phyloP scores from a whole-genome alignment of 139 green algal genomes.

The Tetratostichococcus sp. region DNA sequence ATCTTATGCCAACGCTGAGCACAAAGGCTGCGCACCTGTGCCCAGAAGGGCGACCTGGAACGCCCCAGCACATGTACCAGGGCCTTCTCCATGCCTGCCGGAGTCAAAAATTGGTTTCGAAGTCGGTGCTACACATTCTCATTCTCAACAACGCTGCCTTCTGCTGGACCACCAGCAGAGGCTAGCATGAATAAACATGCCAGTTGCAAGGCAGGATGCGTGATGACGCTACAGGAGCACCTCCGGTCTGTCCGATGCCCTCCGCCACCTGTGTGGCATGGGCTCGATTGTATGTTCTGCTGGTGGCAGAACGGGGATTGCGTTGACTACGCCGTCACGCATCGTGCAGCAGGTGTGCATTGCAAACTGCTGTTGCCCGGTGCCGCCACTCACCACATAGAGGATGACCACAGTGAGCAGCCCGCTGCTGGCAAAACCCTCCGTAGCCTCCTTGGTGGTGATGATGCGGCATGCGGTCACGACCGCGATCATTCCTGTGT shows the following conservation, averaged over 20 bases:
- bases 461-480: constrained; percentile 13
- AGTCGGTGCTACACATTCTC: too few relatives aligned
- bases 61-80: constrained; percentile 27
- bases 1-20: neutral
- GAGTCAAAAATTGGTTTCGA: too few relatives aligned
- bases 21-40: neutral
- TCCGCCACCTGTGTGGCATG: constrained; percentile 19
- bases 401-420: constrained; percentile 42
- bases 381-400: constrained; percentile 20
- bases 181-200: neutral
- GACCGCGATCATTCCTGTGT: neutral
- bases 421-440: constrained; percentile 30
- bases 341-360: too few relatives aligned
- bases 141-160: too few relatives aligned
- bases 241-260: constrained; percentile 38
- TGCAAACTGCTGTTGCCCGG: too few relatives aligned
- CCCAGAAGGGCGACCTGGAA: constrained; percentile 18
- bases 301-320: too few relatives aligned
- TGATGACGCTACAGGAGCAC: neutral
- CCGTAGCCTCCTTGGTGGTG: constrained; percentile 15
- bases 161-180: too few relatives aligned
- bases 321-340: too few relatives aligned
- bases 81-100: constrained; percentile 20
- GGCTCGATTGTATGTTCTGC: too few relatives aligned
- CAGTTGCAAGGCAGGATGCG: too few relatives aligned